Evolutionary conservation across 495 filamentous ascomycete species (phyloP), one percentile per base, ranked within the genome.

Genomic region (Lindgomyces ingoldianus): DNA sequence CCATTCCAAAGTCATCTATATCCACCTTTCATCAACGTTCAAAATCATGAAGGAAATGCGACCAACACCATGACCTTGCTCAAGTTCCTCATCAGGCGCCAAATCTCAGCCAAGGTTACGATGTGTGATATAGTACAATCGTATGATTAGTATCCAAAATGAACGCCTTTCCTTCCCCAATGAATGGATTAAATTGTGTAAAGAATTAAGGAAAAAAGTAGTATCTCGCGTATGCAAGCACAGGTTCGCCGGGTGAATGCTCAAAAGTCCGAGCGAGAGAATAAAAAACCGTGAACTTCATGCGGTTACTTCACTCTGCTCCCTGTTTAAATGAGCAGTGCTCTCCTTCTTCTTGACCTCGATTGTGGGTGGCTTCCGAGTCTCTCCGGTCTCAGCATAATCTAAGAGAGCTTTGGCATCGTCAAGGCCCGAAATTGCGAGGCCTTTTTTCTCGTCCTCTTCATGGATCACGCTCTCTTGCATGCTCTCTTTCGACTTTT

Each of bases 401-500:
- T 70, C 68, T 8, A 70, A 47, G 8, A 70, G 50, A 9, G 63
- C 68, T 60, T 67, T 70, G 1, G 68, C 68, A 30, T 70, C 68
- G 48, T 70, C 63, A 12, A 70, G 59, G 14, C 68, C 68, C 0
- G 63, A 63, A 22, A 70, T 70, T 6, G 68, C 68, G n/a, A 70
- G 63, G 21, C 68, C 68, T 33, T 70, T 50, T 47, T 62, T 56
- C 48, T 70, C 68, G 33, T 70, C 63, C 25, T 70, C 62, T 36
- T 70, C 57, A 1, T 54, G 62, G 26, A 70, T 70, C 12, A 64
- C 61, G 29, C 45, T 55, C 36, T 68, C 68, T 9, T 57, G 47
- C 10, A 68, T 45, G 29, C 68, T 63, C 41, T 67, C 68, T 62
- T 71, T 68, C 2, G 60, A 64, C 21, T 45, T 60, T 25, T 57